phyloP scores from a whole-genome alignment of 768 basidiomycete species.

The Kwoniella shandongensis region DNA sequence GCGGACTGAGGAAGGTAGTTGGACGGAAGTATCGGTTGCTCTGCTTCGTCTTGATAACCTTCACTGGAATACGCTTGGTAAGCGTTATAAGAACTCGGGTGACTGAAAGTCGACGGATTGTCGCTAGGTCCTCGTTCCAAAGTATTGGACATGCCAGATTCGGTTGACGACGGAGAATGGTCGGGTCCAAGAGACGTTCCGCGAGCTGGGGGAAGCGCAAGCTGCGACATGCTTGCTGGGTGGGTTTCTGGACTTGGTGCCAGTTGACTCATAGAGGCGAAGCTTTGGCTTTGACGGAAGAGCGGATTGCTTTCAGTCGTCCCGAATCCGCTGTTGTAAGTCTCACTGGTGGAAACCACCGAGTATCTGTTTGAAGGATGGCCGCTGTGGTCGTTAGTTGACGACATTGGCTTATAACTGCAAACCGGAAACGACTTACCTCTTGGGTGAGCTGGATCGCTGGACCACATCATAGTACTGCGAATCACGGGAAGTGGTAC shows the following conservation, averaged over 20 bases:
- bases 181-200: constrained; percentile 53
- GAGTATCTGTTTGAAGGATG: constrained; percentile 64
- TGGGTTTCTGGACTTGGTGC: constrained; percentile 52
- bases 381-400: constrained; percentile 26
- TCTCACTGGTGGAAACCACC: constrained; percentile 72
- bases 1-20: constrained; percentile 38
- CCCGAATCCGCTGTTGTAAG: constrained; percentile 55
- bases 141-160: constrained; percentile 33
- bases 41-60: constrained; percentile 33
- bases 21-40: constrained; percentile 40
- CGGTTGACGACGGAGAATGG: constrained; percentile 49
- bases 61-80: constrained; percentile 28
- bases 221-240: constrained; percentile 63
- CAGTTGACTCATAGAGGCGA: constrained; percentile 43
- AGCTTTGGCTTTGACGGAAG: constrained; percentile 44
- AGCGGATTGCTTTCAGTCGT: constrained; percentile 40
- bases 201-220: constrained; percentile 39
- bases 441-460: constrained; percentile 58
- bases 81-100: constrained; percentile 14
- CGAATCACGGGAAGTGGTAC: constrained; percentile 77
- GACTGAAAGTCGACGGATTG: constrained; percentile 24
- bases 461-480: constrained; percentile 62
- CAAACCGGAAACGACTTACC: constrained; percentile 55
- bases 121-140: constrained; percentile 30
- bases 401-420: no score